Conservation (phyloP, 2,329 filamentous ascomycete species). For the Diplodia intermedia region DNA sequence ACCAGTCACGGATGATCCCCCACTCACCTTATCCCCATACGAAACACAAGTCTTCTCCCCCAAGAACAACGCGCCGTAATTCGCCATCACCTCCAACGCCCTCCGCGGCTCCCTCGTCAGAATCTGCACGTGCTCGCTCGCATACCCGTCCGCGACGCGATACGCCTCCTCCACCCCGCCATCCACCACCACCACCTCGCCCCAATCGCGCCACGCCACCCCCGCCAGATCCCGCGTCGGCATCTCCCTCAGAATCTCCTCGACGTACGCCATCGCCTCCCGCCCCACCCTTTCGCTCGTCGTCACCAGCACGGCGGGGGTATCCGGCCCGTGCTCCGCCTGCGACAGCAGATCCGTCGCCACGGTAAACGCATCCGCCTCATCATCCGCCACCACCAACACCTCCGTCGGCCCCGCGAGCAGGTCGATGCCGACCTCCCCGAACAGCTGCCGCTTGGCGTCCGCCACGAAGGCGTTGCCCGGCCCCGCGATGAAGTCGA, state of each 20-base stretch:
- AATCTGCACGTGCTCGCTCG: slow-evolving; percentile 61
- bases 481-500: slow-evolving; percentile 22
- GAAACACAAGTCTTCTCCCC: slow-evolving; percentile 61
- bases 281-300: slow-evolving; percentile 44
- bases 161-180: slow-evolving; percentile 52
- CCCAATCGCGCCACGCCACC: slow-evolving; percentile 42
- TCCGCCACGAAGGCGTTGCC: slow-evolving; percentile 60
- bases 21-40: slow-evolving; percentile 59
- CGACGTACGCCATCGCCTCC: slow-evolving; percentile 29
- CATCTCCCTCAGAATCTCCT: slow-evolving; percentile 32
- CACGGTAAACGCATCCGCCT: slow-evolving; percentile 54
- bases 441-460: slow-evolving; percentile 62
- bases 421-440: slow-evolving; percentile 62
- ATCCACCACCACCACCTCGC: slow-evolving; percentile 56
- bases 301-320: slow-evolving; percentile 59
- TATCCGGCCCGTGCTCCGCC: slow-evolving; percentile 61
- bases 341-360: slow-evolving; percentile 59
- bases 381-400: slow-evolving; percentile 58
- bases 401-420: slow-evolving; percentile 63
- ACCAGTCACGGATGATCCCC: too few species aligned
- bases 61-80: slow-evolving; percentile 60
- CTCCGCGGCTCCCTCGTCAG: slow-evolving; percentile 56
- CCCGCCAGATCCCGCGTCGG: slow-evolving; percentile 32
- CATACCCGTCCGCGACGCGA: slow-evolving; percentile 56
- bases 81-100: slow-evolving; percentile 59